Evolutionary conservation across 1,284 basidiomycete species (phyloP).

Genomic region (Peniophora sp.): DNA sequence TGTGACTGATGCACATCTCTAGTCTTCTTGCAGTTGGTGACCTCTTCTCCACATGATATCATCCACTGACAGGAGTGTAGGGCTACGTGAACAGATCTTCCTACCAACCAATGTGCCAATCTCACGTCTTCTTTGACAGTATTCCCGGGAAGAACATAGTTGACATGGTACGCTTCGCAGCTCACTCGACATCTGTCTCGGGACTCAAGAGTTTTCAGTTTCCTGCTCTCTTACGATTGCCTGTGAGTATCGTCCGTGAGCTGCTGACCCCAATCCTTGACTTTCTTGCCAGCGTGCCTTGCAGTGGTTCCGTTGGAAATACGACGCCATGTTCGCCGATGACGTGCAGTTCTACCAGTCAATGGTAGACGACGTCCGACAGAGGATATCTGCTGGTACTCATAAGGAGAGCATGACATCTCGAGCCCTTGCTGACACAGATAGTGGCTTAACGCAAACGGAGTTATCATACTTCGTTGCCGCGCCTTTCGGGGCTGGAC

Average conservation of each 20-base stretch:
- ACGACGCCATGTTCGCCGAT: not conserved
- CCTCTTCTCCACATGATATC: not conserved
- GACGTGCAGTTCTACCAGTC: not conserved
- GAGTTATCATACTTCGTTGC: not conserved
- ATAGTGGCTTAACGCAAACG: not conserved
- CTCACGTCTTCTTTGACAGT: not conserved
- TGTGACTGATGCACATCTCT: not conserved
- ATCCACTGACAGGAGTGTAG: not conserved
- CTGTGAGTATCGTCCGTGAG: not conserved
- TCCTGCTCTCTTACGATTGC: not conserved
- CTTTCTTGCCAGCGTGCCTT: not conserved
- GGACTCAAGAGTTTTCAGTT: not conserved
- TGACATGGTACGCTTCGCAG: not conserved
- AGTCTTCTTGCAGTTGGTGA: not conserved
- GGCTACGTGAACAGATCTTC: not conserved
- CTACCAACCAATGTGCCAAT: not conserved
- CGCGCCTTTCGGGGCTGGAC: not conserved
- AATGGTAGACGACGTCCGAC: not conserved
- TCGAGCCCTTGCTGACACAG: not conserved
- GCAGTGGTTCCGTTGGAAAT: not conserved
- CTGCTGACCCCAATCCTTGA: not conserved
- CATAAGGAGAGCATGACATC: slow-evolving; percentile 1
- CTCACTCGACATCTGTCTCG: not conserved
- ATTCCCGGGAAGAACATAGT: not conserved
- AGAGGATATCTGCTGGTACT: not conserved